Evolutionary conservation across 2,329 filamentous ascomycete genomes (phyloP), one percentile per base, ranked within the genome.

Genomic region (Claviceps digitariae): DNA sequence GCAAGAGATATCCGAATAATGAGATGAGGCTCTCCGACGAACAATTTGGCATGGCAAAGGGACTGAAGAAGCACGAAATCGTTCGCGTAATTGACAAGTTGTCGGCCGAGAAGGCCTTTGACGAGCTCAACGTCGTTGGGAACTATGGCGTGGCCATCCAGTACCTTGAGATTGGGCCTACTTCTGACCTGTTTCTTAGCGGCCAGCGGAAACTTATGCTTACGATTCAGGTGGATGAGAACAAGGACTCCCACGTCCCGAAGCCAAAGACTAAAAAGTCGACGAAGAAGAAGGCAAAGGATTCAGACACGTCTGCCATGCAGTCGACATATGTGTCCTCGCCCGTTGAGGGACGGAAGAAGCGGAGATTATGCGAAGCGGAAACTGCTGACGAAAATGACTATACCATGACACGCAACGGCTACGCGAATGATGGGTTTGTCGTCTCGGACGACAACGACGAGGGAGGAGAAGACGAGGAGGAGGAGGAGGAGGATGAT

Each of bases 71-170:
- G 61, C 81, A 83, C 38, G 87, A 94, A 62, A 77, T 90, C 13
- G 86, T 95, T 63, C 83, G 90, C 41, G 75, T 97, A n/a, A 88
- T 96, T 61, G 82, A 88, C 62, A 77, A 79, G 48, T 74, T 98
- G 10, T 71, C 87, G 8, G 78, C 78, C 5, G 86, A 94, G 62
- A 83, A 84, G 46, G 87, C 83, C 6, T 71, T 98, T 27, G 68
- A 66, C 15, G 89, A 96, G 67, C 72, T 83, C 36, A 87, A 88
- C 62, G 61, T 68, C 13, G 67, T 70, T 41, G 66, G 65, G 31
- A 65, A 61, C n/a, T 63, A 69, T 54, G 79, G 80, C 4, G 90
- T 95, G 64, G 79, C 87, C 1, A 79, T 82, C 52, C 82, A 86
- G 58, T 95, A 96, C 64, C 74, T 90, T 48, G 69, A 73, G 55